Conservation (phyloP, 1,139 yeast species). For the Diutina rugosa region DNA sequence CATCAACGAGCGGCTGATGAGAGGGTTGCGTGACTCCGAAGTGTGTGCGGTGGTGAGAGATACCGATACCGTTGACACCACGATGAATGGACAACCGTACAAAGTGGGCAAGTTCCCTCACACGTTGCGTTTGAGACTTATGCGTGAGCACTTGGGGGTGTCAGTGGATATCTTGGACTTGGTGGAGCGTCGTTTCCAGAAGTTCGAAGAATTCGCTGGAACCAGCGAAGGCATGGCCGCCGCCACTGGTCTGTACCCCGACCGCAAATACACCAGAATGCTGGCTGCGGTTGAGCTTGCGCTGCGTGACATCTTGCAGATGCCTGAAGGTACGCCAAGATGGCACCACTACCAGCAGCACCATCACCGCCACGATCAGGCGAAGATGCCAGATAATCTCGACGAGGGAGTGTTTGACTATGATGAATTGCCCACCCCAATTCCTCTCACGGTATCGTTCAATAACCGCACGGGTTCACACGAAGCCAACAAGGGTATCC, state of each 20-base stretch:
- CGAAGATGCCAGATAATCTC: conserved; percentile 12
- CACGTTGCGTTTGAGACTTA: conserved; percentile 73
- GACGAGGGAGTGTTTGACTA: conserved; percentile 9
- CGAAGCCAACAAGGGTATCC: conserved; percentile 69
- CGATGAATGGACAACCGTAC: conserved; percentile 75
- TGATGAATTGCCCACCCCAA: conserved; percentile 19
- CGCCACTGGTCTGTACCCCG: conserved; percentile 26
- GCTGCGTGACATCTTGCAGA: conserved; percentile 48
- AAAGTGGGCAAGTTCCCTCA: conserved; percentile 83
- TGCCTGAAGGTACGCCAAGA: conserved; percentile 28
- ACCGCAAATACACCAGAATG: conserved; percentile 14
- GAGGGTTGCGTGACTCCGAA: conserved; percentile 90
- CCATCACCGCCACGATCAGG: not conserved
- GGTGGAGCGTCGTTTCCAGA: conserved; percentile 63
- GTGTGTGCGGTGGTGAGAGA: conserved; percentile 84
- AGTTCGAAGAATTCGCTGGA: conserved; percentile 43
- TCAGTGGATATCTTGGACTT: conserved; percentile 80
- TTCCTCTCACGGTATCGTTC: conserved; percentile 48
- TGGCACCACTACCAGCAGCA: conserved; percentile 25
- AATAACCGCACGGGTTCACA: conserved; percentile 71
- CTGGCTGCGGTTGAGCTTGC: conserved; percentile 71
- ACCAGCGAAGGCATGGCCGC: conserved; percentile 29
- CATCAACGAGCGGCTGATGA: conserved; percentile 89
- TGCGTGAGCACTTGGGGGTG: conserved; percentile 95
- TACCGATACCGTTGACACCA: conserved; percentile 56